Evolutionary conservation across 306 rosid species (phyloP), one percentile per base, ranked within the genome.

Genomic region (Bauhinia variegata): DNA sequence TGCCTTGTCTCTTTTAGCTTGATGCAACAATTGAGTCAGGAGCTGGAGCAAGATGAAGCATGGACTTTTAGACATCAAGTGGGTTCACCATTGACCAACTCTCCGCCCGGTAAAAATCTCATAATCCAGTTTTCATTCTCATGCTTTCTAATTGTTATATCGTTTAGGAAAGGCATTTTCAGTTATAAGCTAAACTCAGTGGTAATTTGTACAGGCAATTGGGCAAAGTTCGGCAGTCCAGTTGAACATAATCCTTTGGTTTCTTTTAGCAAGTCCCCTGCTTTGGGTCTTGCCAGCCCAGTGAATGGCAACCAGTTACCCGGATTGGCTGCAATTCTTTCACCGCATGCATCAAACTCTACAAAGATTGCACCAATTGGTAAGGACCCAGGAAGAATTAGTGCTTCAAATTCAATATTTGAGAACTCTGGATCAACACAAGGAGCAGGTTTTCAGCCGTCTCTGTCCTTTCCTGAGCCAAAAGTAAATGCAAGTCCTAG

Each of bases 11-110:
- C 60, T 36, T 18, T 9, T 31, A 84, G 93, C 72, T 82, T 87
- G 70, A 82, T 87, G 84, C 93, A 84, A 70, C 93, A 84, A 80
- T 67, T 87, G 61, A 84, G 73, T 84, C 89, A 79, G 66, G 93
- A 87, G 82, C 79, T 84, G 73, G 93, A 87, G 8, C 85, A 76
- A 75, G 92, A 87, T 60, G 89, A 87, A 11, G 68, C 74, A 49
- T 68, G 84, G 34, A 75, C 79, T 78, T 84, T 87, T 63, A 73
- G 82, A 47, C 84, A 76, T 59, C 87, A 82, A 62, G 82, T 79
- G 52, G 87, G 83, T 66, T 87, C 93, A 36, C 93, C 93, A 18
- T 4, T 82, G 38, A 46, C 87, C 77, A 82, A 66, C 75, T 87
- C 93, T 42, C 89, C 93, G 65, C 87, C 93, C 32, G 93, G 93